Evolutionary conservation across 116 monocot species (phyloP).

Genomic region (Cymodocea nodosa): DNA sequence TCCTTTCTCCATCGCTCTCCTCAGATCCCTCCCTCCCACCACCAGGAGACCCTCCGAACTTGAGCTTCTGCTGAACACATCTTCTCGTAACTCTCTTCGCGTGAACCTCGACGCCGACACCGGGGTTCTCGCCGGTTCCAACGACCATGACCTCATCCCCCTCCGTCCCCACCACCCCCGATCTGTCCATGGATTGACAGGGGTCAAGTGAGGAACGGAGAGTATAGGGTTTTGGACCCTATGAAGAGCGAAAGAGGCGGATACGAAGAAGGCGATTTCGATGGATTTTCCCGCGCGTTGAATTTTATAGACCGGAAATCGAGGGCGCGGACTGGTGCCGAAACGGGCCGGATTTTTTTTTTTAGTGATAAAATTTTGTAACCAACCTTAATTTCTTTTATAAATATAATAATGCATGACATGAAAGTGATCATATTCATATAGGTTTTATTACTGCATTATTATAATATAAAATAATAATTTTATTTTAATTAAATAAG

Average conservation of each 20-base stretch:
- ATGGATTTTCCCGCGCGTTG: neutral
- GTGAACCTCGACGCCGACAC: neutral
- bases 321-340: too few species aligned
- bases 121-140: neutral
- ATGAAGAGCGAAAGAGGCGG: neutral
- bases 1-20: neutral
- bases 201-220: neutral
- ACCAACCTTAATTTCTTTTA: too few species aligned
- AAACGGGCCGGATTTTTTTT: too few species aligned
- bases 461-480: too few species aligned
- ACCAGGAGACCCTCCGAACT: neutral
- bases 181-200: neutral
- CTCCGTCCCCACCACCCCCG: neutral
- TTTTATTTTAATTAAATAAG: too few species aligned
- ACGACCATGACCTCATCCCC: neutral
- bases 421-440: too few species aligned
- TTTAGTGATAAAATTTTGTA: too few species aligned
- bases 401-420: too few species aligned
- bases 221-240: neutral
- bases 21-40: neutral
- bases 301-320: too few species aligned
- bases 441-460: too few species aligned
- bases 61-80: constrained; percentile 6
- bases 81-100: neutral
- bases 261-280: neutral